Percentiles rank a stretch among this genome's conserved stretches.
These are phyloP conservation scores for Acanthamoeba triangularis DNA, from an alignment of 208 protist species.

Conservation along the genomic window DNA sequence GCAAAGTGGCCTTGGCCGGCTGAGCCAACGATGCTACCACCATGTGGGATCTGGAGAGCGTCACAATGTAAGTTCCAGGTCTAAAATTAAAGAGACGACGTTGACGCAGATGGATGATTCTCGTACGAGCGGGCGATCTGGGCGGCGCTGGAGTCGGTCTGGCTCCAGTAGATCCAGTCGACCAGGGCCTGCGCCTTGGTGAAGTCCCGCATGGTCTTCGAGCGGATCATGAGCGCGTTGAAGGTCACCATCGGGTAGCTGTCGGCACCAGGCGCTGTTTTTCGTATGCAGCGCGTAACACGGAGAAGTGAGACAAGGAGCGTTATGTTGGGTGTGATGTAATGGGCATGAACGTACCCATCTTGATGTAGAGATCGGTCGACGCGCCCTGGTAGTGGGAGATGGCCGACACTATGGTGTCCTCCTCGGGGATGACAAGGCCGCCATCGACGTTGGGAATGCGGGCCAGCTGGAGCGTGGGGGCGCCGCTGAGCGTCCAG, in stretches of 20 bases:
- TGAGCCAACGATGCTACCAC: not conserved
- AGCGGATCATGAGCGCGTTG: not conserved
- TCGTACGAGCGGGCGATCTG: constrained; percentile 15
- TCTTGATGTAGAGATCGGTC: constrained; percentile 20
- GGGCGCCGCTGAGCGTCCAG: not conserved
- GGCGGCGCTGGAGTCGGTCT: not conserved
- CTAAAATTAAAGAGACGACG: too few species aligned
- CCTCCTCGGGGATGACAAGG: not conserved
- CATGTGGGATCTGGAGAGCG: not conserved
- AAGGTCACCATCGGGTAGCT: constrained; percentile 18
- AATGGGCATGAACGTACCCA: not conserved
- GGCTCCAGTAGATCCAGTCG: constrained; percentile 58
- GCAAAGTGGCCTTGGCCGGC: not conserved
- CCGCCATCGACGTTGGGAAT: not conserved
- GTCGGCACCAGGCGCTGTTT: not conserved
- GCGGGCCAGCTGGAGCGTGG: not conserved
- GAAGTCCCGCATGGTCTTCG: not conserved
- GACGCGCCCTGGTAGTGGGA: not conserved
- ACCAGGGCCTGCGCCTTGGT: constrained; percentile 2
- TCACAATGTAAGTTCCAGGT: too few species aligned
- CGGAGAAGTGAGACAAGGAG: not conserved
- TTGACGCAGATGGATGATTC: not conserved
- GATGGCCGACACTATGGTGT: not conserved
- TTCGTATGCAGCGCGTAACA: too few species aligned
- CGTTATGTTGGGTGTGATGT: not conserved